Evolutionary conservation across 768 basidiomycete genomes (phyloP).

Genomic region (Xanthoconium stramineum): DNA sequence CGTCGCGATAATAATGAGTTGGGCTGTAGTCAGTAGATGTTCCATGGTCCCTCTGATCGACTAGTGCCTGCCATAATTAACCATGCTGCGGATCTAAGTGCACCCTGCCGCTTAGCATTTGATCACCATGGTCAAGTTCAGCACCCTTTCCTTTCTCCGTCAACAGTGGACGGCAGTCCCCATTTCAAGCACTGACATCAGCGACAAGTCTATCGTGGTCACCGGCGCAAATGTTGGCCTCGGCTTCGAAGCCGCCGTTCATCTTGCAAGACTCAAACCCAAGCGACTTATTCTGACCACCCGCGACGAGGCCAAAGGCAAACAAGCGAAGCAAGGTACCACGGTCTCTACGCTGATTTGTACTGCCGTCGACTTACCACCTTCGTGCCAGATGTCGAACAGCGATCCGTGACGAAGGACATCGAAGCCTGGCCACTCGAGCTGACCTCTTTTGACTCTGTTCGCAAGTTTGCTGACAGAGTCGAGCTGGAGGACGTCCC

Average conservation of each 20-base stretch:
- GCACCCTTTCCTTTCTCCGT: conserved; percentile 15
- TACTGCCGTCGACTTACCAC: not conserved
- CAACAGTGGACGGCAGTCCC: conserved; percentile 30
- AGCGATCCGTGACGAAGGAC: conserved; percentile 1
- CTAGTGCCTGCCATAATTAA: too few species aligned
- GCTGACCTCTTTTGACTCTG: conserved; percentile 31
- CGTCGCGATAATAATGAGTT: too few species aligned
- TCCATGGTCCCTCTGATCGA: too few species aligned
- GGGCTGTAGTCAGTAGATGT: too few species aligned
- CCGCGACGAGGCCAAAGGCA: conserved; percentile 22
- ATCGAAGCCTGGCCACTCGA: conserved; percentile 35
- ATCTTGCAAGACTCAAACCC: conserved; percentile 24
- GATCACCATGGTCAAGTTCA: conserved; percentile 24
- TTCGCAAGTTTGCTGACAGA: conserved; percentile 30
- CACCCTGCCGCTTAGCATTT: too few species aligned
- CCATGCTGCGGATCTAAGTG: too few species aligned
- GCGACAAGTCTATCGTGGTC: conserved; percentile 25
- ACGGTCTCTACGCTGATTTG: not conserved
- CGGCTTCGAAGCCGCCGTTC: conserved; percentile 29
- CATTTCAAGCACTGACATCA: conserved; percentile 16
- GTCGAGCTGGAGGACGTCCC: conserved; percentile 26
- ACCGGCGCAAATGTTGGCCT: conserved; percentile 29
- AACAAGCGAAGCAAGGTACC: conserved; percentile 18
- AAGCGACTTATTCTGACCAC: conserved; percentile 25
- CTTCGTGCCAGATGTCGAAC: conserved; percentile 17